Evolutionary conservation across 2,329 filamentous ascomycete species (phyloP), one percentile per base, ranked within the genome.

Genomic region (Botrytis galanthina): DNA sequence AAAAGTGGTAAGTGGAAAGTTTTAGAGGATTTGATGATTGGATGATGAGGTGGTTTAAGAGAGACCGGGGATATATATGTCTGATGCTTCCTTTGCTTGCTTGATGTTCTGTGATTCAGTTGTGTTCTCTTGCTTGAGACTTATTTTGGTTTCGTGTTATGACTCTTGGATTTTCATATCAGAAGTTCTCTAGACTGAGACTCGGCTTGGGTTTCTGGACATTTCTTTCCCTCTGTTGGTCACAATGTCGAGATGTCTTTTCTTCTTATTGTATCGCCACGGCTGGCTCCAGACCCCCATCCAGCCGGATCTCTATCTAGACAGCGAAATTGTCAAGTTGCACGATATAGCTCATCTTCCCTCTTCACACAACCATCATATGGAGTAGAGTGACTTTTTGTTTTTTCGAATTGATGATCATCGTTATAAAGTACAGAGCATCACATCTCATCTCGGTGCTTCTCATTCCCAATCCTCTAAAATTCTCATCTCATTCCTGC

Each of bases 401-500:
- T n/a, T 73, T 64, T 61, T 61, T 73, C 26, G 39, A 62, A 61
- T 70, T 61, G 67, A 54, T 63, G 66, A 57, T 73, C 57, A 70
- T 63, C 57, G 37, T 62, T 61, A 70, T 64, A 59, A 39, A 73
- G 63, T 73, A 73, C 64, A 73, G 67, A 57, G 60, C 39, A 67
- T 68, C 60, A n/a, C 26, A 12, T 68, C 57, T 51, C 73, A 18
- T 68, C 57, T 60, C 62, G 29, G 29, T 61, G 54, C 70, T 67
- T 71, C 64, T 54, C 48, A n/a, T 51, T 54, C n/a, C n/a, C 64
- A 16, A 44, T 46, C 29, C 42, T 67, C 71, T 51, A 37, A 35
- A 26, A 35, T 26, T 37, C 35, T 35, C 59, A 54, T 22, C 32
- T 39, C 32, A 54, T 46, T 39, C 61, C 51, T 57, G 29, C n/a